A percentile compares a stretch with the other conserved stretches of the same genome.
phyloP scores from a whole-genome alignment of 495 filamentous ascomycete species.

The Penicillium silybi region DNA sequence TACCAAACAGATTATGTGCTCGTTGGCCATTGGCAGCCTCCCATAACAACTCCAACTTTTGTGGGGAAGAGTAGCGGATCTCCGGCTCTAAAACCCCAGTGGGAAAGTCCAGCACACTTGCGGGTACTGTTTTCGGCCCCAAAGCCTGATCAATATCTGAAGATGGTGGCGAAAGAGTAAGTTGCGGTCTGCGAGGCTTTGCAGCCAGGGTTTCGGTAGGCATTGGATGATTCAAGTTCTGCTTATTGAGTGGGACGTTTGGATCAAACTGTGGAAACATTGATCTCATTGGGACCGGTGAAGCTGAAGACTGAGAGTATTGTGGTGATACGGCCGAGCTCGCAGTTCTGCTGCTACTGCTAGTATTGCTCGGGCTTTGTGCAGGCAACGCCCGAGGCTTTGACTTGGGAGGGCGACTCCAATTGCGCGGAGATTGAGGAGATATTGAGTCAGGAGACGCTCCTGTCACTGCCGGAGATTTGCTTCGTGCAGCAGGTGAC shows the following conservation, averaged over 20 bases:
- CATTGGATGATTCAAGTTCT: constrained; percentile 61
- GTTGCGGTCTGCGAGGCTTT: constrained; percentile 34
- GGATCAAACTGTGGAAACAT: constrained; percentile 85
- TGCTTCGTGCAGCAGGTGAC: constrained; percentile 17
- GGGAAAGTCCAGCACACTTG: constrained; percentile 45
- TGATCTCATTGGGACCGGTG: constrained; percentile 53
- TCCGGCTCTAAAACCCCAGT: constrained; percentile 32
- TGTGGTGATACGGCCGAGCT: constrained; percentile 34
- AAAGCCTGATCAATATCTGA: constrained; percentile 40
- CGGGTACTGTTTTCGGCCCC: constrained; percentile 45
- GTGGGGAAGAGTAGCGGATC: constrained; percentile 36
- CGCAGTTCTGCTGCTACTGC: constrained; percentile 5
- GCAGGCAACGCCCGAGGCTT: constrained; percentile 14
- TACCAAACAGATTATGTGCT: constrained; percentile 29
- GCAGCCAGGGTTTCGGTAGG: constrained; percentile 41
- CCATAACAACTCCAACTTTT: constrained; percentile 49
- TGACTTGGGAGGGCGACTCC: constrained; percentile 15
- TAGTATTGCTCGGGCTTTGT: constrained; percentile 11
- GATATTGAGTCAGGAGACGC: constrained; percentile 12
- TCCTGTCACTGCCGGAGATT: constrained; percentile 13
- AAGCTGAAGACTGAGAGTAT: constrained; percentile 26
- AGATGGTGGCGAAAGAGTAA: constrained; percentile 22
- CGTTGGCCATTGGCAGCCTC: constrained; percentile 53
- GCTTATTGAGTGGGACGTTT: constrained; percentile 60
- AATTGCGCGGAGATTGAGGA: constrained; percentile 21